A percentile compares a stretch with the other conserved stretches of the same genome.
Evolutionary conservation across 139 green algal species (phyloP).

Genomic region (Coelastrella sp.): DNA sequence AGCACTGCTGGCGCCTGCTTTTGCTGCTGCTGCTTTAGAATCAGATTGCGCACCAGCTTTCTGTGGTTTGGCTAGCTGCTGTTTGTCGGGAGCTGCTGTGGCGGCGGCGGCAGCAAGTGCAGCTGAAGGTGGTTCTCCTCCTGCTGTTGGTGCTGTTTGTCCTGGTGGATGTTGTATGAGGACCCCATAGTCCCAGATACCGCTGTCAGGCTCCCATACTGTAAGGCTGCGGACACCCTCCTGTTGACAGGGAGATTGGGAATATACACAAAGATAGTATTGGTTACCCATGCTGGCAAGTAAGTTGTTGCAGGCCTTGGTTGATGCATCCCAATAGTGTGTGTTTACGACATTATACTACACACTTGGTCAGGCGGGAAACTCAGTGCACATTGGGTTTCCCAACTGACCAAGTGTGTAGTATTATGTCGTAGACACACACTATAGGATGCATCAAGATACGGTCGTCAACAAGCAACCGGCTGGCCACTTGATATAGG

Average conservation of each 20-base stretch:
- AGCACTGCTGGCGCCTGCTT: background rate
- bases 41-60: background rate
- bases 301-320: no score
- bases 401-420: no score
- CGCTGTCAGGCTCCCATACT: slow-evolving; percentile 26
- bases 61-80: background rate
- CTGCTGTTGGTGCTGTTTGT: slow-evolving; percentile 4
- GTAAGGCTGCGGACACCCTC: slow-evolving; percentile 4
- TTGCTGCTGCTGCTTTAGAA: background rate
- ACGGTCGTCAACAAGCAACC: no score
- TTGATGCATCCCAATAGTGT: no score
- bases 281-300: no score
- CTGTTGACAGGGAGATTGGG: no score
- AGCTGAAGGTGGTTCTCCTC: background rate
- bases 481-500: no score
- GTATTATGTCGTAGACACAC: no score
- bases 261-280: background rate
- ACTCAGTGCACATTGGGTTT: no score
- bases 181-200: slow-evolving; percentile 18
- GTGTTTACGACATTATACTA: no score
- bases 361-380: no score
- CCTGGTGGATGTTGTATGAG: slow-evolving; percentile 5
- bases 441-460: no score
- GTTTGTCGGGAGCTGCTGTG: background rate
- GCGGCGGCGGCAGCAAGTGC: slow-evolving; percentile 19